Percentiles rank a stretch among this genome's conserved stretches.
phyloP scores from a whole-genome alignment of 352 stramenopile species.

The Thalassiosira hispida region DNA sequence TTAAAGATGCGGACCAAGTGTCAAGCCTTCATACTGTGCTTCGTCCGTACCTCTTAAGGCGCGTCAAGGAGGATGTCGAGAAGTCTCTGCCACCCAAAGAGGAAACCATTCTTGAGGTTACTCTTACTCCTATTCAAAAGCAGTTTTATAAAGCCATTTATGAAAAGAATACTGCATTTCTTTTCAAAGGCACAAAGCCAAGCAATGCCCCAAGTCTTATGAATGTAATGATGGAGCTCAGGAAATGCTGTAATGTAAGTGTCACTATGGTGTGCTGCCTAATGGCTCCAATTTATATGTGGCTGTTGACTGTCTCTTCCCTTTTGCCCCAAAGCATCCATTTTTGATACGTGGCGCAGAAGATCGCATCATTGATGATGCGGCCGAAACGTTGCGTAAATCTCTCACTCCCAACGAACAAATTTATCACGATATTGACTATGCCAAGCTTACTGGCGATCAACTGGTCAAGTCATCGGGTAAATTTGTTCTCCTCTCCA shows the following conservation, averaged over 20 bases:
- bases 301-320: constrained; percentile 7
- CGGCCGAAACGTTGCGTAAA: constrained; percentile 55
- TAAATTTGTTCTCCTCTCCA: constrained; percentile 96
- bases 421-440: constrained; percentile 61
- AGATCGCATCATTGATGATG: constrained; percentile 87
- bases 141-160: constrained; percentile 91
- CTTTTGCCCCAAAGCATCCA: constrained; percentile 85
- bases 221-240: constrained; percentile 99
- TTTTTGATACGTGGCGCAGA: constrained; percentile 98
- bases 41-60: constrained; percentile 93
- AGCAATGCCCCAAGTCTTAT: constrained; percentile 89
- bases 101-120: constrained; percentile 98
- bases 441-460: constrained; percentile 78
- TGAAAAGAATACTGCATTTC: constrained; percentile 83
- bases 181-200: constrained; percentile 82
- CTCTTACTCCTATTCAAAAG: constrained; percentile 98
- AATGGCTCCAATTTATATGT: neutral
- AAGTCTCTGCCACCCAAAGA: constrained; percentile 98
- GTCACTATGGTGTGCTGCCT: neutral
- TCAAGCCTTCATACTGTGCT: constrained; percentile 93
- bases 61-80: constrained; percentile 98
- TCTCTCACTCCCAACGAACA: constrained; percentile 32
- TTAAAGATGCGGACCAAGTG: constrained; percentile 91
- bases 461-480: constrained; percentile 86
- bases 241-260: constrained; percentile 95